Conservation (phyloP, 129 eudicot species). For the Cynara cardunculus region DNA sequence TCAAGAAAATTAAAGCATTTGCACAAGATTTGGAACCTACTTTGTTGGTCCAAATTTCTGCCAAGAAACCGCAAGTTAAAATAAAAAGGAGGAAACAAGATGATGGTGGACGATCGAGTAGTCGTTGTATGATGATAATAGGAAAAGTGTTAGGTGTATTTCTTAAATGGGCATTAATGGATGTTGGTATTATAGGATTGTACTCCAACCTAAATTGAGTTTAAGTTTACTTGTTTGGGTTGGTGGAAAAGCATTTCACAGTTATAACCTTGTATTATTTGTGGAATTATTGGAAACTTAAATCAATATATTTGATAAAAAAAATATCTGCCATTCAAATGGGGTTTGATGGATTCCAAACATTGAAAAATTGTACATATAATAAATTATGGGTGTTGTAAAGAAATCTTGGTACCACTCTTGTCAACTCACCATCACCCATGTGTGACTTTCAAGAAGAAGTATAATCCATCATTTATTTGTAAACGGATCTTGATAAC, state of each 20-base stretch:
- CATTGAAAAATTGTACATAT: not conserved
- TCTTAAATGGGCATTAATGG: slow-evolving; percentile 13
- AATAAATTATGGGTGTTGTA: not conserved
- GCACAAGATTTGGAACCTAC: not conserved
- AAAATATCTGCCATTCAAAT: not conserved
- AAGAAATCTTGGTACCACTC: not conserved
- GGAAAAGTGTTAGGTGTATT: slow-evolving; percentile 12
- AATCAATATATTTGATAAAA: not conserved
- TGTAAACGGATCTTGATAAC: no score
- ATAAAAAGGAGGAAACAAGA: not conserved
- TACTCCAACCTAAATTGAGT: not conserved
- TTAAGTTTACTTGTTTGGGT: slow-evolving; percentile 5
- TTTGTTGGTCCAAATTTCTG: not conserved
- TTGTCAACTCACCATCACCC: not conserved
- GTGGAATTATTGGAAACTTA: not conserved
- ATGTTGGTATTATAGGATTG: not conserved
- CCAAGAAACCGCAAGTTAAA: not conserved
- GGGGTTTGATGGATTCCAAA: not conserved
- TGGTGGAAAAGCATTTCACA: not conserved
- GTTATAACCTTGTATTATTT: not conserved
- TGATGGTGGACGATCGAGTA: not conserved
- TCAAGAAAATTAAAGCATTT: not conserved
- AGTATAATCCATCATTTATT: not conserved
- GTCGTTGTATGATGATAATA: not conserved
- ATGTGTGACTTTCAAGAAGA: not conserved